Base-by-base conservation (phyloP, 2,329 filamentous ascomycete species). In the Triangularia setosa region DNA sequence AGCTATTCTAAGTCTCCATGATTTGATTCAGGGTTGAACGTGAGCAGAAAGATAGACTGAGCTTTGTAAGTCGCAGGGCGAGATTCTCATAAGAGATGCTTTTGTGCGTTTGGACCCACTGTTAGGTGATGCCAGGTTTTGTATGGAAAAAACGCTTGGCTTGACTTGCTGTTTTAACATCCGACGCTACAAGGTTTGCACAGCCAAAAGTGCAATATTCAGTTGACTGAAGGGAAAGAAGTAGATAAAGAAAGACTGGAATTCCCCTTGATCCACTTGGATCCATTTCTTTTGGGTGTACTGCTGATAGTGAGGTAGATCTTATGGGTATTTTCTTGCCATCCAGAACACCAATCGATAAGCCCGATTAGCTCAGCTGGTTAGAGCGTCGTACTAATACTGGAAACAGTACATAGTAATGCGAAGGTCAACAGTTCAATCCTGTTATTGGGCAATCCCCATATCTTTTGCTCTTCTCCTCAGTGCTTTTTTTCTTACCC, bases 401-500 rank as follows among this genome's bases (percentile, higher is more conserved):
- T 27, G 25, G 52, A 25, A 55, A 27, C n/a, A 27, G 25, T 55
- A 55, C 25, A 1, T 16, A 27, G 52, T 55, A 25, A 55, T 55
- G 52, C 52, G 52, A 55, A 55, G 52, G 52, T 55, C 52, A 55
- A 55, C 52, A 55, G 52, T 55, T 55, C 52, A 55, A 55, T 55
- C 52, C 52, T 55, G 52, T 55, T 55, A 55, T 55, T 55, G 52
- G 52, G 52, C 52, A 55, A 6, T 18, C 4, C 4, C 6, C 18
- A 12, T 33, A 33, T 21, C n/a, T 48, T 48, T 48, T 48, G 40
- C 35, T 33, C 30, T 28, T 28, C 4, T 33, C 30, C 11, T 33
- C 30, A 33, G 11, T 28, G 8, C 27, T 53, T 5, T 24, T 14
- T 53, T 53, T 23, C 27, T 30, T 6, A 30, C 27, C 27, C 27